Base-by-base conservation (phyloP, 1,284 basidiomycete species). In the Coriolopsis trogii region DNA sequence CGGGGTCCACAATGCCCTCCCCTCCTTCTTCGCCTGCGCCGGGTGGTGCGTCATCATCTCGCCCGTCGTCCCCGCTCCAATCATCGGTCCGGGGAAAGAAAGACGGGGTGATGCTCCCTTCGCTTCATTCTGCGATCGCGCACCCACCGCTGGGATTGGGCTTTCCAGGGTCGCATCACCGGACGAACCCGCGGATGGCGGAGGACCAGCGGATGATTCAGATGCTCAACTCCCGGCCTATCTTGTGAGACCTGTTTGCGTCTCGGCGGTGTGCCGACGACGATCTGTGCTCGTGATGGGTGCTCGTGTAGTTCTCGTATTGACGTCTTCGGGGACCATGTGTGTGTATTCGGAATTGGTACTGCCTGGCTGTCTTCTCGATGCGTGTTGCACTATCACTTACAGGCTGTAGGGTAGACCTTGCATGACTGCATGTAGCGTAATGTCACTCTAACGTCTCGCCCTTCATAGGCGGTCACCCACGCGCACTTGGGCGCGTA, bases 181-280 rank as follows among this genome's bases (percentile, higher is more conserved):
- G 63, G 33, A 47, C 56, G 38, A 66, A 70, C 51, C 65, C 72
- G n/a, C 75, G 80, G 51, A 63, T 76, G 57, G 69, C 81, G 38
- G 83, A 85, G 69, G 83, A 85, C 63, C 77, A 84, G 63, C 73
- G 82, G 41, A 73, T 86, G 58, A 84, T 85, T 51, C 77, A 79
- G 56, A 80, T 84, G 73, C 65, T 85, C 51, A 84, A 84, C 66
- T 72, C 74, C 51, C 71, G 71, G 49, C 71, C 73, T 53, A 67
- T 74, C 41, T 54, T 65, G 54, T 73, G 61, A 62, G 33, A 43
- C 28, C 20, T n/a, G 29, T 39, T 29, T 31, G 26, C 23, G 33
- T 18, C 21, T 3, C 23, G 37, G 39, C 39, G 37, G 31, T 24
- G 41, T 39, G 16, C 9, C 25, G 28, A n/a, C 21, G 20, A 30